A percentile compares a stretch with the other conserved stretches of the same genome.
phyloP scores from a whole-genome alignment of 163 green algal species.

The Smithsoniella earleae region DNA sequence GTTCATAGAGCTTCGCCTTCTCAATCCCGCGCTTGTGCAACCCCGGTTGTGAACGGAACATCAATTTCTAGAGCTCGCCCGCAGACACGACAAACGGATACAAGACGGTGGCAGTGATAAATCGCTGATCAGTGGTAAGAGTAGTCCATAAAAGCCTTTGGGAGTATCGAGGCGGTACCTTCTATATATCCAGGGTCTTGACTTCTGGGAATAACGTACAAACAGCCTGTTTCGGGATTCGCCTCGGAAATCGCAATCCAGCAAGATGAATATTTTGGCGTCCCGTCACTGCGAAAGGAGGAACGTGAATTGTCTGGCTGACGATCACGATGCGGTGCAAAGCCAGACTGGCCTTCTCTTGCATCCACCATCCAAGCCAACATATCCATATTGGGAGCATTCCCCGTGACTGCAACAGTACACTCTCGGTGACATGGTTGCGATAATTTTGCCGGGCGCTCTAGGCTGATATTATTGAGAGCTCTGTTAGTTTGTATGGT shows the following conservation, averaged over 20 bases:
- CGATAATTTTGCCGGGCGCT: too few relatives aligned
- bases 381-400: conserved; percentile 54
- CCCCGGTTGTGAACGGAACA: neutral
- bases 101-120: too few relatives aligned
- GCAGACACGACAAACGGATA: too few relatives aligned
- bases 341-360: conserved; percentile 39
- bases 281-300: conserved; percentile 47
- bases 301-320: conserved; percentile 48
- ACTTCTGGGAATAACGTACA: conserved; percentile 50
- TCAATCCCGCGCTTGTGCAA: too few relatives aligned
- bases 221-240: conserved; percentile 50
- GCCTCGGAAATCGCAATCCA: conserved; percentile 45
- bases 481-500: too few relatives aligned
- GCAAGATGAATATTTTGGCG: conserved; percentile 40
- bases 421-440: too few relatives aligned
- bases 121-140: too few relatives aligned
- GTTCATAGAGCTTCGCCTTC: too few relatives aligned
- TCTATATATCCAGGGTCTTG: conserved; percentile 35
- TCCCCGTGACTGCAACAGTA: conserved; percentile 37
- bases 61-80: too few relatives aligned
- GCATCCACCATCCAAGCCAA: conserved; percentile 51
- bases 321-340: conserved; percentile 55
- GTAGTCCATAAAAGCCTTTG: neutral
- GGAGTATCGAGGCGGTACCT: neutral
- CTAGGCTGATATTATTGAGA: too few relatives aligned